Percentiles rank a stretch among this genome's conserved stretches.
Evolutionary conservation across 306 rosid species (phyloP).

Genomic region (Cicer yamashitae): DNA sequence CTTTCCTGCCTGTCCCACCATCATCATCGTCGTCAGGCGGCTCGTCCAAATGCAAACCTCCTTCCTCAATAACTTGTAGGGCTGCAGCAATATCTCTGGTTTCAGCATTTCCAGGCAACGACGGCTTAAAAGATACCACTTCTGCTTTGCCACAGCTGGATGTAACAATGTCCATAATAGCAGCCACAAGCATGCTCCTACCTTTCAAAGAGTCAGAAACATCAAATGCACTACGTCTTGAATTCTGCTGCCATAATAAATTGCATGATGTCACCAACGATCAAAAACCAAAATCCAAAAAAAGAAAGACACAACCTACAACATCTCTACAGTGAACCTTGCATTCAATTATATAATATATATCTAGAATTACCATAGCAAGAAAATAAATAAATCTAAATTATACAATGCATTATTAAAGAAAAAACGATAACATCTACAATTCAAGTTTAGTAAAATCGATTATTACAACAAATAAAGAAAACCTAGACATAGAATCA

Average conservation of each 20-base stretch:
- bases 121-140: conserved; percentile 64
- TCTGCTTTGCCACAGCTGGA: conserved; percentile 79
- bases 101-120: conserved; percentile 80
- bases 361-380: conserved; percentile 2
- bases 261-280: conserved; percentile 40
- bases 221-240: conserved; percentile 77
- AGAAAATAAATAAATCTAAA: conserved; percentile 29
- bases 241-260: conserved; percentile 71
- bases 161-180: conserved; percentile 92
- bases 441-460: conserved; percentile 7
- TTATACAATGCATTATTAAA: conserved; percentile 9
- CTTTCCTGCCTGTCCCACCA: conserved; percentile 69
- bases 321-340: conserved; percentile 35
- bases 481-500: conserved; percentile 17
- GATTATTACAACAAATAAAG: conserved; percentile 1
- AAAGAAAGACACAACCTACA: conserved; percentile 32
- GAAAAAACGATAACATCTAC: background rate
- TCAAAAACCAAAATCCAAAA: conserved; percentile 52
- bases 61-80: conserved; percentile 88
- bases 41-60: conserved; percentile 82
- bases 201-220: conserved; percentile 89
- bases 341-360: conserved; percentile 27
- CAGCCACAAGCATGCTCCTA: conserved; percentile 98
- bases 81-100: conserved; percentile 89
- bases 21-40: conserved; percentile 55